These are phyloP conservation scores for Solanum etuberosum DNA, from an alignment of 257 asterid genomes.

Conservation along the genomic window DNA sequence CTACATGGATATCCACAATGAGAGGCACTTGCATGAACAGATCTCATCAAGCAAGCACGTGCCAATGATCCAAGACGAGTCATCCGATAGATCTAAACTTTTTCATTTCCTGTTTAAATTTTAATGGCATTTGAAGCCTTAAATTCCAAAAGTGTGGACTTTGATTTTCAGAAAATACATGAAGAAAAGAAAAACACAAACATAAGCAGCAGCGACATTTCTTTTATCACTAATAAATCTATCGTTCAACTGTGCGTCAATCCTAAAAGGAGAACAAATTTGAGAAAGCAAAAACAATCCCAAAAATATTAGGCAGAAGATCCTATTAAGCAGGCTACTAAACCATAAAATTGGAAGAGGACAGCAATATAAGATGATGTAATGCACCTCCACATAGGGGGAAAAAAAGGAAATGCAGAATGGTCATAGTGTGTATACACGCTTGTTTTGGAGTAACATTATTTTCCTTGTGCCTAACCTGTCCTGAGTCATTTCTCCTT, in stretches of 20 bases:
- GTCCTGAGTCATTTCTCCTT: neutral
- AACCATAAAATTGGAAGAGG: neutral
- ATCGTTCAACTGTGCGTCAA: neutral
- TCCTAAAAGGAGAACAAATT: neutral
- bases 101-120: neutral
- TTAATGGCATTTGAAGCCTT: neutral
- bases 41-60: neutral
- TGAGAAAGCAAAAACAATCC: neutral
- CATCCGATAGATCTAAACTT: neutral
- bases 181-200: neutral
- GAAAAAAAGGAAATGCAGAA: neutral
- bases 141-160: neutral
- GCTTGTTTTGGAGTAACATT: neutral
- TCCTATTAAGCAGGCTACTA: neutral
- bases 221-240: neutral
- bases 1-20: neutral
- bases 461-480: neutral
- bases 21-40: neutral
- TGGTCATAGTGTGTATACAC: neutral
- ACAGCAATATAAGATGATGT: neutral
- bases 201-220: neutral
- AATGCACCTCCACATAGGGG: neutral
- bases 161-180: neutral
- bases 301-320: neutral
- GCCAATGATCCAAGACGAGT: neutral